These are phyloP conservation scores for Melampsora americana DNA, from an alignment of 1,284 basidiomycete species.

Conservation along the genomic window DNA sequence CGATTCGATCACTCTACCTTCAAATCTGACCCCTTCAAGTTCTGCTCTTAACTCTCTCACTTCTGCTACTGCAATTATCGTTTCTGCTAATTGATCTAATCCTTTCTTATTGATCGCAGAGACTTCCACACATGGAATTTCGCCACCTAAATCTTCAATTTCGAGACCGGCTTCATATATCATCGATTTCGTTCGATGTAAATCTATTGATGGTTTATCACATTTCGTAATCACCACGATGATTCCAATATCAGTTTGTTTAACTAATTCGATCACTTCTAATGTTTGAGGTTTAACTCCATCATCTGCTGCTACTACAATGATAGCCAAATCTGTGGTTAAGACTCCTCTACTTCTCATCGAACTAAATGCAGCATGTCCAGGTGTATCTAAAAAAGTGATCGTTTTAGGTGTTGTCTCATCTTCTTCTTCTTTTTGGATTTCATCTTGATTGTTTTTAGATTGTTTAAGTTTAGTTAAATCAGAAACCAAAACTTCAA, in stretches of 20 bases:
- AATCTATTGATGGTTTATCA: constrained; percentile 77
- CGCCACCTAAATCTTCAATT: constrained; percentile 85
- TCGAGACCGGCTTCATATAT: constrained; percentile 74
- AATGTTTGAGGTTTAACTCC: constrained; percentile 97
- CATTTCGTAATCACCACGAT: constrained; percentile 92
- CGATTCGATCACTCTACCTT: constrained; percentile 87
- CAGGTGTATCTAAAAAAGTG: constrained; percentile 97
- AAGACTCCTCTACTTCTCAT: constrained; percentile 93
- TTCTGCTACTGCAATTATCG: constrained; percentile 81
- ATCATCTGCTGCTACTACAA: constrained; percentile 97
- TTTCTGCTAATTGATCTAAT: constrained; percentile 82
- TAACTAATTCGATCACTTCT: constrained; percentile 82
- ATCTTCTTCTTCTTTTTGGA: constrained; percentile 1
- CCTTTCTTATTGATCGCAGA: constrained; percentile 84
- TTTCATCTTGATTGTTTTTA: too few species aligned
- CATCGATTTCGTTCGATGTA: constrained; percentile 70
- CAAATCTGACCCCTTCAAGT: constrained; percentile 64
- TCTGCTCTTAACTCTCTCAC: constrained; percentile 87
- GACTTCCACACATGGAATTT: constrained; percentile 83
- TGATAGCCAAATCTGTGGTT: constrained; percentile 91
- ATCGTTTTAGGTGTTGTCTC: constrained; percentile 60
- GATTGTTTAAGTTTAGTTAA: constrained; percentile 16
- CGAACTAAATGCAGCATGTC: constrained; percentile 95
- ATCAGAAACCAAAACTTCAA: constrained; percentile 77
- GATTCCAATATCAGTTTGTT: constrained; percentile 67